Evolutionary conservation across 176 grass and related monocot species (phyloP), one percentile per base, ranked within the genome.

Genomic region (Tuctoria greenei): DNA sequence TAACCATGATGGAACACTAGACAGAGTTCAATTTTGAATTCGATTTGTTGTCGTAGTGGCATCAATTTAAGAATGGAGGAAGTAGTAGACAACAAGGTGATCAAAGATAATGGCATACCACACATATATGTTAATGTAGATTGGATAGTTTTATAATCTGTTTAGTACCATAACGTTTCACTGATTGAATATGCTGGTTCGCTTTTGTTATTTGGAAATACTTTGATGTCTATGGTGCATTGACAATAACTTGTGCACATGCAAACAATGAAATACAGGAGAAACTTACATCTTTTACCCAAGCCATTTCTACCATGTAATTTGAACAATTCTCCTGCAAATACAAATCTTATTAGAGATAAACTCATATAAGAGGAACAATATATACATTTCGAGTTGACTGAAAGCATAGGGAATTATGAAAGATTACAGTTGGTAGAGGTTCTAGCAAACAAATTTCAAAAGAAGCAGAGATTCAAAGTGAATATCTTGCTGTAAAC

Each of bases 221-320:
- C 36, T 64, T 61, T 64, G 10, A 43, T 7, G 75, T 50, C 45
- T 40, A 51, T 41, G 7, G 16, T 40, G 44, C 57, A 81, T 59
- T 38, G 4, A 0, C 21, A n/a, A 47, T 67, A 44, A 15, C 14
- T 11, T 24, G 44, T 13, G 49, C 26, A 76, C 6, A 76, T 51
- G 43, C 34, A 58, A 60, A 65, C 6, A 64, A 5, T 78, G 10
- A 24, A 64, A 67, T 18, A 56, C 11, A 75, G 55, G 61, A 72
- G 72, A 76, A n/a, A 90, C 96, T 86, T 87, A 93, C 96, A 59
- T 84, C 90, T 88, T 99, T 93, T 73, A 83, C 85, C 91, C 82
- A 92, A 63, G 80, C 89, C 95, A 99, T 99, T 90, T 99, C 91
- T 43, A 99, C 89, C 89, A 86, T 95, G 52, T 95, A 99, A 67